Conservation (phyloP, 352 stramenopile species). For the Phytophthora pseudosyringae region DNA sequence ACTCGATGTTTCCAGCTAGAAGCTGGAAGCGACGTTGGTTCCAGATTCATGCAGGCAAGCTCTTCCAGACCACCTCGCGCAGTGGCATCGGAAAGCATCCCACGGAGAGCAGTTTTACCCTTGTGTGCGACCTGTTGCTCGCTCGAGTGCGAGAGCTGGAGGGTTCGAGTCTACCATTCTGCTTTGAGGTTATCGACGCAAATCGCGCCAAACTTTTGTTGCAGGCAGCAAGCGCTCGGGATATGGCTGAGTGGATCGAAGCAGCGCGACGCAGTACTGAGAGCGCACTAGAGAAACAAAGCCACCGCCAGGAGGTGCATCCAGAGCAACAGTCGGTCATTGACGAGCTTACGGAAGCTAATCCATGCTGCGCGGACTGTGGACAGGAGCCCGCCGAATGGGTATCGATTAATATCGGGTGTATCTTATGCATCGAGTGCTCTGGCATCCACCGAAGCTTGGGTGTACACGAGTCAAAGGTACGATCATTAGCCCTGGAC, state of each 20-base stretch:
- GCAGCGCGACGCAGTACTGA: constrained; percentile 81
- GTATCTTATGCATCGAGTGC: constrained; percentile 97
- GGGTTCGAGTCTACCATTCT: constrained; percentile 62
- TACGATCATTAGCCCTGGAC: constrained; percentile 91
- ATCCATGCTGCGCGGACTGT: constrained; percentile 75
- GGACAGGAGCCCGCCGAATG: constrained; percentile 90
- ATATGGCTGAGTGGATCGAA: constrained; percentile 87
- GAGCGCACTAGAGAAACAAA: constrained; percentile 84
- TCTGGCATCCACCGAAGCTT: constrained; percentile 96
- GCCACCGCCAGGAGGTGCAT: constrained; percentile 82
- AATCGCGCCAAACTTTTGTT: constrained; percentile 81
- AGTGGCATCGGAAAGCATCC: constrained; percentile 61
- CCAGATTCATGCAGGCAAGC: constrained; percentile 86
- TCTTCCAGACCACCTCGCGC: constrained; percentile 70
- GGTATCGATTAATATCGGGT: constrained; percentile 97
- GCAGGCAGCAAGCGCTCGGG: constrained; percentile 72
- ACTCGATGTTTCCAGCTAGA: constrained; percentile 78
- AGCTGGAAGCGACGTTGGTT: constrained; percentile 91
- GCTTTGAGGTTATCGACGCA: constrained; percentile 87
- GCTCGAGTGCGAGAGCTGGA: constrained; percentile 74
- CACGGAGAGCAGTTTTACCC: constrained; percentile 60
- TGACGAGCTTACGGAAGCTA: constrained; percentile 62
- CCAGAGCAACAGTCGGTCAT: constrained; percentile 79
- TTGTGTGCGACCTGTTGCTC: constrained; percentile 86
- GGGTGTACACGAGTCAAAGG: constrained; percentile 97